A percentile compares a stretch with the other conserved stretches of the same genome.
Conservation (phyloP, 805 yeast genomes). For the Starmerella asiatica region DNA sequence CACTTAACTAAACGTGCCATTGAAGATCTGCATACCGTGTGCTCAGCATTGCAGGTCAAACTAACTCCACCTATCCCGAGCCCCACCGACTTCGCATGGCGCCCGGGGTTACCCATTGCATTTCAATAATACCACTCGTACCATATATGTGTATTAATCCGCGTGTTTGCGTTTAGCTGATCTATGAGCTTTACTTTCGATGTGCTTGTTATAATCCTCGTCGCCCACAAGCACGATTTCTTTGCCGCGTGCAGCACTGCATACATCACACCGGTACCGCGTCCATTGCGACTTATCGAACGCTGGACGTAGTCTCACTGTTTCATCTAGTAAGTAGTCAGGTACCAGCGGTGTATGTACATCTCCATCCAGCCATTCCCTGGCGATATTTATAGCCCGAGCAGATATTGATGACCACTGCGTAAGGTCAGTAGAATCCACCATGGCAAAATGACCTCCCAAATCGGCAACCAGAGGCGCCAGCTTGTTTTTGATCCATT, state of each 20-base stretch:
- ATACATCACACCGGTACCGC: constrained; percentile 53
- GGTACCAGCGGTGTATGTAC: constrained; percentile 25
- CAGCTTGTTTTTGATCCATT: constrained; percentile 72
- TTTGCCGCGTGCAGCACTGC: constrained; percentile 40
- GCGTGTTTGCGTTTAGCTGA: constrained; percentile 24
- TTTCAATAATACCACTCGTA: not conserved
- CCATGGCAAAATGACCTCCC: constrained; percentile 43
- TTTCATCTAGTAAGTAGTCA: constrained; percentile 24
- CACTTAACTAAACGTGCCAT: too few relatives aligned
- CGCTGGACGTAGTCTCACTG: constrained; percentile 21
- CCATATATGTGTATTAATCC: not conserved
- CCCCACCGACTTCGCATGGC: constrained; percentile 2
- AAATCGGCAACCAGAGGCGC: constrained; percentile 44
- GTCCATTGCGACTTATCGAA: constrained; percentile 38
- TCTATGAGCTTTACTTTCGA: constrained; percentile 54
- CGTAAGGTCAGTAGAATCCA: constrained; percentile 63
- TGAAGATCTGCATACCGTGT: too few relatives aligned
- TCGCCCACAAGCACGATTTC: constrained; percentile 57
- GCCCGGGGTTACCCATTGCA: constrained; percentile 3
- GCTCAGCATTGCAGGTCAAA: too few relatives aligned
- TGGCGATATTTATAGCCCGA: constrained; percentile 42
- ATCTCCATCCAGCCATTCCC: constrained; percentile 27
- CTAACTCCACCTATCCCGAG: too few relatives aligned
- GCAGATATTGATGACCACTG: constrained; percentile 49
- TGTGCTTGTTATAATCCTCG: constrained; percentile 55